Conservation (phyloP, 768 basidiomycete species). For the Tricholoma flavovirens region DNA sequence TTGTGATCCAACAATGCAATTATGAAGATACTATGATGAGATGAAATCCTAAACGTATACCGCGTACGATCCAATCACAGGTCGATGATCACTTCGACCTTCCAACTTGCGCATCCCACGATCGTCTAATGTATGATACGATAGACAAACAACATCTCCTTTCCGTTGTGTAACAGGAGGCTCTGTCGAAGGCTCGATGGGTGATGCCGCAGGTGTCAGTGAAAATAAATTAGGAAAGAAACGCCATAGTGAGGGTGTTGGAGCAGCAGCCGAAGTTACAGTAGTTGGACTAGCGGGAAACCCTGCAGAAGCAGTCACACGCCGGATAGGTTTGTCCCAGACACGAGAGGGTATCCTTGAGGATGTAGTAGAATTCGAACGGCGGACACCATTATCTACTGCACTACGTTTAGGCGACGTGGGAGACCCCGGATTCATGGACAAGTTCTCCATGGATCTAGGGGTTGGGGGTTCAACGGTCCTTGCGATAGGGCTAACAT, state of each 20-base stretch:
- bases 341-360: neutral
- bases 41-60: constrained; percentile 44
- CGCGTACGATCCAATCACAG: constrained; percentile 76
- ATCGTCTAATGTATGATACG: constrained; percentile 73
- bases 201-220: constrained; percentile 21
- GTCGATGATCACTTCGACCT: constrained; percentile 79
- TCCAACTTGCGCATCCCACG: constrained; percentile 67
- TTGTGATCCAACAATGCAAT: neutral
- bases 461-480: neutral
- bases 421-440: neutral
- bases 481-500: neutral
- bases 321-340: neutral
- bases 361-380: constrained; percentile 4
- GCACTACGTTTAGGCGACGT: neutral
- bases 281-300: constrained; percentile 12
- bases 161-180: constrained; percentile 29
- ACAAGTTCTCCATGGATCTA: neutral
- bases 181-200: constrained; percentile 10
- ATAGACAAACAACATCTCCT: constrained; percentile 70
- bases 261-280: constrained; percentile 3
- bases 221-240: constrained; percentile 47
- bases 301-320: constrained; percentile 2
- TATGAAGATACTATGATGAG: neutral
- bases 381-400: neutral
- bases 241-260: constrained; percentile 37